phyloP scores from a whole-genome alignment of 2,329 filamentous ascomycete species.

The Sphaerulina musiva region DNA sequence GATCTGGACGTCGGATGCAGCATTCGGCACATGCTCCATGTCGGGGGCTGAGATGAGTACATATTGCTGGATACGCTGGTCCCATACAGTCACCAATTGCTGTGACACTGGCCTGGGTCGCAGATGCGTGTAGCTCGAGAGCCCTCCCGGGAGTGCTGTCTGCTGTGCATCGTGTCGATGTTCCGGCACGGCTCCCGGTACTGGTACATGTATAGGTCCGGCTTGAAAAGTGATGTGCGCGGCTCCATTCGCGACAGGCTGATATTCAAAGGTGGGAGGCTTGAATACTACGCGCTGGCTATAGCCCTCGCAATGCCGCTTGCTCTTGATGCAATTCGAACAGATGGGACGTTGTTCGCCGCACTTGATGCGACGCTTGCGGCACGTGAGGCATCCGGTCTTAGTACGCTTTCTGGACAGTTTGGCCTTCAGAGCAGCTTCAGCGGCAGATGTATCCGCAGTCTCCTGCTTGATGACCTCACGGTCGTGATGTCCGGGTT shows the following conservation, averaged over 20 bases:
- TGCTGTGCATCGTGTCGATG: constrained; percentile 1
- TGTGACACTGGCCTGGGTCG: constrained; percentile 12
- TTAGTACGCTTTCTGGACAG: constrained; percentile 64
- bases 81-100: constrained; percentile 12
- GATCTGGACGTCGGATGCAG: background rate
- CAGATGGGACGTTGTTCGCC: constrained; percentile 81
- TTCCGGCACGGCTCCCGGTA: background rate
- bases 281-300: constrained; percentile 77
- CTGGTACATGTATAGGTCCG: constrained; percentile 8
- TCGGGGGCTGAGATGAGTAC: constrained; percentile 10
- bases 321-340: constrained; percentile 80
- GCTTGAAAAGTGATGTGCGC: constrained; percentile 35
- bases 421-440: constrained; percentile 28
- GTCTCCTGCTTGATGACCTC: constrained; percentile 1
- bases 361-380: constrained; percentile 92
- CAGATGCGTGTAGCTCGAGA: constrained; percentile 10
- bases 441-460: constrained; percentile 26
- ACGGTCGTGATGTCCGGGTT: background rate
- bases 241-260: constrained; percentile 41
- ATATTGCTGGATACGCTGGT: constrained; percentile 13
- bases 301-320: constrained; percentile 76
- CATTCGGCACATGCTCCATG: constrained; percentile 6
- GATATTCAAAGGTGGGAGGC: constrained; percentile 57
- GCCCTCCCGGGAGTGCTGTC: constrained; percentile 8
- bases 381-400: constrained; percentile 88